Percentiles rank a stretch among this genome's conserved stretches.
These are phyloP conservation scores for Solanum rostratum DNA, from an alignment of 257 asterid species.

Conservation along the genomic window DNA sequence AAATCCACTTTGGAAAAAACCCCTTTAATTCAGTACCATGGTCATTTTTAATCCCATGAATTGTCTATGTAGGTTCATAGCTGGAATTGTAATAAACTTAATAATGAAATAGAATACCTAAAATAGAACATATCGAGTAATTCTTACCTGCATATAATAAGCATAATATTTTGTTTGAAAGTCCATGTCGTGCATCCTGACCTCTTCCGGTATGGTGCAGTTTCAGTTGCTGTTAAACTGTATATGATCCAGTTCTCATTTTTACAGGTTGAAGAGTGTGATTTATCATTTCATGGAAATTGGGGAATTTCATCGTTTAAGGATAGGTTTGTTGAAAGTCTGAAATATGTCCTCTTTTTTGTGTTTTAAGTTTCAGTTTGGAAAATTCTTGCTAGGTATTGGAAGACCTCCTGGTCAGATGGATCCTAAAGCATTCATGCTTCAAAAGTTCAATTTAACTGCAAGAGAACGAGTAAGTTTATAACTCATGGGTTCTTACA, in stretches of 20 bases:
- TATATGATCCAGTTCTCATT: not conserved
- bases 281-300: conserved; percentile 70
- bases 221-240: not conserved
- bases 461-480: conserved; percentile 70
- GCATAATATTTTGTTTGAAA: not conserved
- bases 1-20: not conserved
- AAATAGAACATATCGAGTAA: not conserved
- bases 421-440: conserved; percentile 96
- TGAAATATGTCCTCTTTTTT: conserved; percentile 1
- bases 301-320: conserved; percentile 75
- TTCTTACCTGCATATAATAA: not conserved
- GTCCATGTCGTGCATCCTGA: not conserved
- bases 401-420: conserved; percentile 96
- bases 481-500: conserved; percentile 4
- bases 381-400: conserved; percentile 40
- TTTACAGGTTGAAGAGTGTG: conserved; percentile 64
- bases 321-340: conserved; percentile 57
- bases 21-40: not conserved
- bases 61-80: not conserved
- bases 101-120: not conserved
- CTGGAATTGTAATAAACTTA: not conserved
- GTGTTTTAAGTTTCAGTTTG: not conserved
- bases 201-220: not conserved
- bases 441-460: conserved; percentile 71
- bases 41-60: not conserved